These are phyloP conservation scores for Cryptococcus sp. DNA, from an alignment of 1,284 basidiomycete species.

Conservation along the genomic window DNA sequence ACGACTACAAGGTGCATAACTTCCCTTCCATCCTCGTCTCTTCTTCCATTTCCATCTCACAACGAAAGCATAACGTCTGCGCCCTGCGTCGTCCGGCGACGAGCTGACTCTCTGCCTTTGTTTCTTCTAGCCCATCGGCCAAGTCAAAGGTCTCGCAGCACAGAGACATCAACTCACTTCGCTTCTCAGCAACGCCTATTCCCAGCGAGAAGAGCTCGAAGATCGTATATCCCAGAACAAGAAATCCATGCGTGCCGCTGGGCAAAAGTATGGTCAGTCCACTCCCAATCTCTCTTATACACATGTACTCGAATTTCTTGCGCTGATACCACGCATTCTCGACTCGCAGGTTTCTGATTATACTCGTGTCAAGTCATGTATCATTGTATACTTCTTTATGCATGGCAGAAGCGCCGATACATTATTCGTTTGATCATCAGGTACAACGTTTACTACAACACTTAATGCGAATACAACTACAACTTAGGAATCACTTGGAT, in stretches of 20 bases:
- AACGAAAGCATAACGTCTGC: too few relatives aligned
- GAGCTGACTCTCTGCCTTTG: constrained; percentile 1
- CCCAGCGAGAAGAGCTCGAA: constrained; percentile 46
- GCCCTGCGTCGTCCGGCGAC: background rate
- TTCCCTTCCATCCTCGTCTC: background rate
- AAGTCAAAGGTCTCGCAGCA: constrained; percentile 48
- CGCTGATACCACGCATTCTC: too few relatives aligned
- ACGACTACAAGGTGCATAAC: constrained; percentile 43
- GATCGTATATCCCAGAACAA: constrained; percentile 49
- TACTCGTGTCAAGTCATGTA: background rate
- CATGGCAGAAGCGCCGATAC: too few relatives aligned
- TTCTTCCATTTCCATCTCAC: background rate
- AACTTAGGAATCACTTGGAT: background rate
- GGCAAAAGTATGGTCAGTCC: constrained; percentile 46
- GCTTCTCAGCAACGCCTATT: constrained; percentile 43
- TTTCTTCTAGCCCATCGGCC: constrained; percentile 39
- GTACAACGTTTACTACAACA: background rate
- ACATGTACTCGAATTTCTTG: background rate
- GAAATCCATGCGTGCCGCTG: constrained; percentile 46
- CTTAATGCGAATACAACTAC: background rate
- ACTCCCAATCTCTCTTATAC: too few relatives aligned
- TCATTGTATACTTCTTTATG: too few relatives aligned
- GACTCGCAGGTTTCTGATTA: background rate
- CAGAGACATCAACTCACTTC: constrained; percentile 52
- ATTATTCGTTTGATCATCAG: too few relatives aligned